phyloP scores from a whole-genome alignment of 495 filamentous ascomycete genomes.

The Astrothelium macrocarpum region DNA sequence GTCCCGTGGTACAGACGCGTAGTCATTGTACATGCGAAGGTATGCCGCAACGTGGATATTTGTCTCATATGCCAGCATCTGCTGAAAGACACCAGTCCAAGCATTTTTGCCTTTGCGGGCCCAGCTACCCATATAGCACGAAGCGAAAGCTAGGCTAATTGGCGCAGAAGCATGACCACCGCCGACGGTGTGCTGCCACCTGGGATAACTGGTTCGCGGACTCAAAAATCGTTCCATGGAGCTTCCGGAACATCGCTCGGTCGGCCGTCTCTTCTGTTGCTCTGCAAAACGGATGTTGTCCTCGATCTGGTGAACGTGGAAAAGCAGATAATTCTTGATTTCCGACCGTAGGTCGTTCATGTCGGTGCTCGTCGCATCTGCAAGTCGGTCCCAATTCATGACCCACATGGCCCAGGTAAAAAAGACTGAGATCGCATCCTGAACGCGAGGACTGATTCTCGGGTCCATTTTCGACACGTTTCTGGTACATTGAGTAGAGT shows the following conservation, averaged over 20 bases:
- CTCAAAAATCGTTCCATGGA: neutral
- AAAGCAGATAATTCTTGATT: neutral
- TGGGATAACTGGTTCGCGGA: neutral
- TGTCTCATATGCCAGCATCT: neutral
- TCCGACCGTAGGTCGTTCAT: neutral
- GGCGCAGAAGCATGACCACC: neutral
- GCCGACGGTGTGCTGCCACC: neutral
- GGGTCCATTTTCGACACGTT: neutral
- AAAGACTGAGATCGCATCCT: neutral
- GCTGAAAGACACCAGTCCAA: neutral
- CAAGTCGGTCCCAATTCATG: neutral
- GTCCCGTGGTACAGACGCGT: constrained; percentile 25
- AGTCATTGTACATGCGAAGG: constrained; percentile 34
- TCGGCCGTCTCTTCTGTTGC: neutral
- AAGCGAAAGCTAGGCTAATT: neutral
- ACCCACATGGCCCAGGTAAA: neutral
- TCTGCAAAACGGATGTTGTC: neutral
- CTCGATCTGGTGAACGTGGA: neutral
- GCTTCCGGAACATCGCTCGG: neutral
- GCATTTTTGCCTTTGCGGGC: neutral
- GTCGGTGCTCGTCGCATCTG: neutral
- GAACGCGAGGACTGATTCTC: neutral
- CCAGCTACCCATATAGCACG: neutral
- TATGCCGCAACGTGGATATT: neutral
- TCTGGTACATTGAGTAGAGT: neutral